A percentile compares a stretch with the other conserved stretches of the same genome.
phyloP scores from a whole-genome alignment of 202 grass and related monocot species.

The Zoysia matrella region DNA sequence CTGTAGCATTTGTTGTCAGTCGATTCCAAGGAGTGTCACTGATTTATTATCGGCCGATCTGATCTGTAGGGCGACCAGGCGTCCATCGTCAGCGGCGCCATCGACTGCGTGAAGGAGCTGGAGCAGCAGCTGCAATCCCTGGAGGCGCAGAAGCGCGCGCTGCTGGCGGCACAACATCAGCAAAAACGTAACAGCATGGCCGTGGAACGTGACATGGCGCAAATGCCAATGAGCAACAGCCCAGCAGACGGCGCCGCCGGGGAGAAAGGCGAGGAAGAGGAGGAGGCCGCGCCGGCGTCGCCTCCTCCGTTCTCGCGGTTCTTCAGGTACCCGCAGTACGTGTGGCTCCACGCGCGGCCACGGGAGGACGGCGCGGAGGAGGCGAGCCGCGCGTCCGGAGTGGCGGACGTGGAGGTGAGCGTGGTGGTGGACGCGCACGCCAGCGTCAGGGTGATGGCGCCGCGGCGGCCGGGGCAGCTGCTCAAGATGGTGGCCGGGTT shows the following conservation, averaged over 20 bases:
- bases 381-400: constrained; percentile 36
- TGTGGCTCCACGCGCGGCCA: constrained; percentile 49
- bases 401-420: constrained; percentile 84
- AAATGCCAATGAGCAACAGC: background rate
- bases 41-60: background rate
- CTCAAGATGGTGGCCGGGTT: constrained; percentile 68
- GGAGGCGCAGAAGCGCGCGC: constrained; percentile 76
- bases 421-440: constrained; percentile 83
- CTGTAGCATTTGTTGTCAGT: no score
- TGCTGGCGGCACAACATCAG: constrained; percentile 21
- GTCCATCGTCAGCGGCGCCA: constrained; percentile 88
- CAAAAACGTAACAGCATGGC: background rate
- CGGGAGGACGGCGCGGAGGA: constrained; percentile 30
- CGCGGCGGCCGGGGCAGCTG: constrained; percentile 64
- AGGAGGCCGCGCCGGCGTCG: background rate
- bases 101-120: constrained; percentile 93
- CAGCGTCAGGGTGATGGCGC: constrained; percentile 60
- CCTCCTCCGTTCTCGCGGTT: constrained; percentile 73
- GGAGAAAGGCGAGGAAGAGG: background rate
- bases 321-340: constrained; percentile 87
- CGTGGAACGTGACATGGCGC: background rate
- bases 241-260: background rate
- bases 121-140: constrained; percentile 89
- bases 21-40: no score
- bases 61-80: constrained; percentile 82